phyloP scores from a whole-genome alignment of 2,329 filamentous ascomycete species.

The Ophiostoma perfectum region DNA sequence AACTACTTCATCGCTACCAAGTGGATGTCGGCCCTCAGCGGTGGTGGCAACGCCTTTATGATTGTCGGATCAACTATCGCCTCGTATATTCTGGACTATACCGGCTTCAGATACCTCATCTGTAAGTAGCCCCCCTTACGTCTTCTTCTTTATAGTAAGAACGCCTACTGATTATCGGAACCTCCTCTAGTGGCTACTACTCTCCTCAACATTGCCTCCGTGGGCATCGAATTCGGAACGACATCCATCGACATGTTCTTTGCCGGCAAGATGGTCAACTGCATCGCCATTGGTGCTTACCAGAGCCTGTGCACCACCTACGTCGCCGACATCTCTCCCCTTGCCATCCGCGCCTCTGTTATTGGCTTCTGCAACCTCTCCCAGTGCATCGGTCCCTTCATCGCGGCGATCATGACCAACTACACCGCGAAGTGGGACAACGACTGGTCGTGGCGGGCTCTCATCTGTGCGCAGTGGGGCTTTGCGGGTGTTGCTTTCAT shows the following conservation, averaged over 20 bases:
- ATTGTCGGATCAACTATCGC: constrained; percentile 16
- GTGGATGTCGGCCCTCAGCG: constrained; percentile 39
- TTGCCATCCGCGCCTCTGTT: constrained; percentile 22
- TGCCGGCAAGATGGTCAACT: constrained; percentile 21
- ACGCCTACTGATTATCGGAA: background rate
- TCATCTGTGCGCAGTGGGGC: constrained; percentile 46
- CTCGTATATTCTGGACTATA: constrained; percentile 8
- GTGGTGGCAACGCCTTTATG: constrained; percentile 26
- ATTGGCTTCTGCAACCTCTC: constrained; percentile 21
- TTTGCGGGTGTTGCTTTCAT: constrained; percentile 42
- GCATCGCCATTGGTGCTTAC: constrained; percentile 18
- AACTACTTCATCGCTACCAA: constrained; percentile 35
- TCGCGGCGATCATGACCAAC: constrained; percentile 28
- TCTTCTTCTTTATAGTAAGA: background rate
- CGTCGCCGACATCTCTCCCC: constrained; percentile 22
- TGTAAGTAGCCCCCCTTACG: background rate
- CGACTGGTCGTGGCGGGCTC: constrained; percentile 46
- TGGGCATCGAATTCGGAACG: constrained; percentile 20
- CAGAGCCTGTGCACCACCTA: constrained; percentile 21
- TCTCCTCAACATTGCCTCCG: constrained; percentile 10
- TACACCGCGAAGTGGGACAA: constrained; percentile 29
- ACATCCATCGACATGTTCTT: constrained; percentile 22
- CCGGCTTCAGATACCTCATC: constrained; percentile 13
- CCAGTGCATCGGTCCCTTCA: constrained; percentile 26
- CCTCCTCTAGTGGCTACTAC: background rate